Conservation (phyloP, 1,139 yeast genomes). For the Pichia sp. region DNA sequence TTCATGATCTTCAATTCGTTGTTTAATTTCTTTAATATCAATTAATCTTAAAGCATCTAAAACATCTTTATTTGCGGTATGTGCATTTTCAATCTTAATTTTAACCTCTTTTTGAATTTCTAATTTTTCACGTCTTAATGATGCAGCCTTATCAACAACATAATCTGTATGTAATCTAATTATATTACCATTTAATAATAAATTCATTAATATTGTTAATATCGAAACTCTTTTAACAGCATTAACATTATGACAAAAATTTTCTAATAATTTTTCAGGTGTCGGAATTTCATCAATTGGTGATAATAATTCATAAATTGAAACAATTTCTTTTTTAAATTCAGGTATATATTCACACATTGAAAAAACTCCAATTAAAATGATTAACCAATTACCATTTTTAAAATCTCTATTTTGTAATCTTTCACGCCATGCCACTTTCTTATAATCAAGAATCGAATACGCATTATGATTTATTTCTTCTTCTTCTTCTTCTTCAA, state of each 20-base stretch:
- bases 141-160: conserved; percentile 59
- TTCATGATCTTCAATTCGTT: conserved; percentile 22
- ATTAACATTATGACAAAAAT: conserved; percentile 45
- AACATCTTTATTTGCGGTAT: conserved; percentile 38
- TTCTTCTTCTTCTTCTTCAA: conserved; percentile 23
- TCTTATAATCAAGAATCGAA: conserved; percentile 53
- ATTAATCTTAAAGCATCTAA: conserved; percentile 28
- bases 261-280: conserved; percentile 41
- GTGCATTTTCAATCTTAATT: conserved; percentile 43
- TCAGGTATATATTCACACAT: conserved; percentile 54
- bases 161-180: conserved; percentile 64
- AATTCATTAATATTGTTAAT: conserved; percentile 49
- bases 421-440: conserved; percentile 70
- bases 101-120: conserved; percentile 64
- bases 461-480: conserved; percentile 45
- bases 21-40: conserved; percentile 23
- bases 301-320: conserved; percentile 47
- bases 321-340: conserved; percentile 41
- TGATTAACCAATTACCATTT: conserved; percentile 82
- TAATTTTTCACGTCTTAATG: conserved; percentile 58
- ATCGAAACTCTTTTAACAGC: conserved; percentile 46
- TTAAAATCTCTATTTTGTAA: conserved; percentile 66
- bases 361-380: conserved; percentile 65
- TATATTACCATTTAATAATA: conserved; percentile 51
- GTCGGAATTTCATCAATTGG: conserved; percentile 49